These are phyloP conservation scores for Verticillium tricorpus DNA, from an alignment of 2,329 filamentous ascomycete species.

Conservation along the genomic window DNA sequence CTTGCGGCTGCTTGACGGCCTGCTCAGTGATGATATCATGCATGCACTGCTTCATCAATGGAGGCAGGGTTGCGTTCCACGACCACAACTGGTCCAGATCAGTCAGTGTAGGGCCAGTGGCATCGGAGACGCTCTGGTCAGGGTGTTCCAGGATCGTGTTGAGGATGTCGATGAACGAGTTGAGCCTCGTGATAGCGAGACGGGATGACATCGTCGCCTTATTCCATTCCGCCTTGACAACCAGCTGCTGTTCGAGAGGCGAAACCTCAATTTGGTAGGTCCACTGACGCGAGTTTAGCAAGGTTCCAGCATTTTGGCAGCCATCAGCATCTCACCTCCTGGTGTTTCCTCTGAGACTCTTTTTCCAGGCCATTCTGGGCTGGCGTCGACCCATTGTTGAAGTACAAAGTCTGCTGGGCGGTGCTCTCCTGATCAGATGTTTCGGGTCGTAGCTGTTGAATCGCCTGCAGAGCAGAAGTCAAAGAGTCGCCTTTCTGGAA, in stretches of 20 bases:
- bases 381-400: constrained; percentile 6
- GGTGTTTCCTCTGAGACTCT: not conserved
- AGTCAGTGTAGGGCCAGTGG: constrained; percentile 18
- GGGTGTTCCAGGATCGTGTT: constrained; percentile 11
- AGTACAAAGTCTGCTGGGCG: constrained; percentile 7
- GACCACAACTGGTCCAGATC: constrained; percentile 40
- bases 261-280: constrained; percentile 16
- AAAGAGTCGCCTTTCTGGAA: constrained; percentile 12
- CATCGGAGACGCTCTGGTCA: constrained; percentile 7
- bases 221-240: constrained; percentile 14
- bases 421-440: not conserved
- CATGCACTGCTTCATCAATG: constrained; percentile 36
- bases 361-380: not conserved
- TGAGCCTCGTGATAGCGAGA: constrained; percentile 12
- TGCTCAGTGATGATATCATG: constrained; percentile 40
- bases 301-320: not conserved
- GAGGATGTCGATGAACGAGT: constrained; percentile 15
- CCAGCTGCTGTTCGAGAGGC: constrained; percentile 8
- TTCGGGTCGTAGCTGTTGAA: constrained; percentile 4
- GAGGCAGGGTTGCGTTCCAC: constrained; percentile 39
- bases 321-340: not conserved
- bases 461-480: constrained; percentile 7
- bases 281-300: constrained; percentile 10
- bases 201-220: constrained; percentile 11
- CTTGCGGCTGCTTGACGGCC: constrained; percentile 29